Evolutionary conservation across 371 early-diverging fungal genomes (phyloP).

Genomic region (Lichtheimia ramosa): DNA sequence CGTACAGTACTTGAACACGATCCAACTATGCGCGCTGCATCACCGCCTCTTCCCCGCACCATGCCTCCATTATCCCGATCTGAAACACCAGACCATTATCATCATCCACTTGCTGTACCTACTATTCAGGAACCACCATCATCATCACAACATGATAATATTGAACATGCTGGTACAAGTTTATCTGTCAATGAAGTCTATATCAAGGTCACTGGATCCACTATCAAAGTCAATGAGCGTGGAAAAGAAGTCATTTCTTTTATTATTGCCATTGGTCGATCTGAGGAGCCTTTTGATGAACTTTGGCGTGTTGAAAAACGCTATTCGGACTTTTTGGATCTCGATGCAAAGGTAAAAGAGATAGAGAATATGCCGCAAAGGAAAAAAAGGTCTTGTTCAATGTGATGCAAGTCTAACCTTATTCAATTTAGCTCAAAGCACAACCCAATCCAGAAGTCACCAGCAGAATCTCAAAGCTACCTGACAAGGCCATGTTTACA

Average conservation of each 20-base stretch:
- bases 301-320: slow-evolving; percentile 84
- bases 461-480: slow-evolving; percentile 67
- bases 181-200: slow-evolving; percentile 14
- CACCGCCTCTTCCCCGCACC: slow-evolving; percentile 29
- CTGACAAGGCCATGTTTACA: slow-evolving; percentile 80
- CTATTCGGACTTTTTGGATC: slow-evolving; percentile 79
- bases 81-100: slow-evolving; percentile 1
- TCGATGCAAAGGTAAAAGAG: slow-evolving; percentile 69
- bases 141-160: not conserved
- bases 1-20: slow-evolving; percentile 26
- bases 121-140: slow-evolving; percentile 13
- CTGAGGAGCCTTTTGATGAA: slow-evolving; percentile 33
- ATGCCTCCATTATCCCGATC: not conserved
- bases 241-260: slow-evolving; percentile 76
- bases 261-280: slow-evolving; percentile 44
- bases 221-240: slow-evolving; percentile 75
- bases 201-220: slow-evolving; percentile 64
- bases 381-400: no score
- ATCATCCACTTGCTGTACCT: not conserved
- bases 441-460: slow-evolving; percentile 41
- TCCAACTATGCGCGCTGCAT: slow-evolving; percentile 39
- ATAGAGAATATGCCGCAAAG: not conserved
- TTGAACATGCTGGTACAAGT: not conserved
- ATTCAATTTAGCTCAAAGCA: slow-evolving; percentile 48
- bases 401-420: not conserved